Conservation (phyloP, 2,329 filamentous ascomycete species). For the Phaeosphaeria sp. region DNA sequence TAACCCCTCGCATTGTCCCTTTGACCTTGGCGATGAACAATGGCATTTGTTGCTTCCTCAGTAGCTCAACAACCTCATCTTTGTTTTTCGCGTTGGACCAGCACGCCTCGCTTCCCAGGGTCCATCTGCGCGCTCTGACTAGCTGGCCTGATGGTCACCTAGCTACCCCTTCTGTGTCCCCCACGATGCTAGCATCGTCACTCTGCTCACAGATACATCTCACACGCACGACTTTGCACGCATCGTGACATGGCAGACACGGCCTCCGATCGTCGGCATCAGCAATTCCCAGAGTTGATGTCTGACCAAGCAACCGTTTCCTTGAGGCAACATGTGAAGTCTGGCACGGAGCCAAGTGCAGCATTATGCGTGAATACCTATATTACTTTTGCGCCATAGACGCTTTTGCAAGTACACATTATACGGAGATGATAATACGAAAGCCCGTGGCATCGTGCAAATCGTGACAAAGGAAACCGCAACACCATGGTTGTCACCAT, state of each 20-base stretch:
- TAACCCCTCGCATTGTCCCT: no score
- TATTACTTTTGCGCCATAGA: not conserved
- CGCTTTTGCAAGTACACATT: not conserved
- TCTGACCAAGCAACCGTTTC: not conserved
- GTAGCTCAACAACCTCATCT: slow-evolving; percentile 14
- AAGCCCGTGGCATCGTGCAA: slow-evolving; percentile 1
- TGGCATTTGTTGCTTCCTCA: slow-evolving; percentile 11
- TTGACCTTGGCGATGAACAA: not conserved
- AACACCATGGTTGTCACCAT: not conserved
- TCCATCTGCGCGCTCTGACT: slow-evolving; percentile 17
- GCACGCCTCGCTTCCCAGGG: slow-evolving; percentile 13
- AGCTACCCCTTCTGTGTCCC: slow-evolving; percentile 2
- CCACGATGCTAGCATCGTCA: no score
- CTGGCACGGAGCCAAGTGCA: not conserved
- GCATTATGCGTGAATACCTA: not conserved
- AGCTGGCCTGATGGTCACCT: slow-evolving; percentile 22
- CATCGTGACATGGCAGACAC: not conserved
- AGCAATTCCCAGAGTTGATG: not conserved
- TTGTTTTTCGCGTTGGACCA: slow-evolving; percentile 14
- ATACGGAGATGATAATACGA: not conserved
- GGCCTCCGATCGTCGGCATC: not conserved
- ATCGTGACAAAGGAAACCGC: slow-evolving; percentile 21
- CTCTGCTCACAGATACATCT: not conserved
- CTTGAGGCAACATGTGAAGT: no score
- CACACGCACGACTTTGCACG: not conserved